A percentile compares a stretch with the other conserved stretches of the same genome.
Conservation (phyloP, 257 asterid species). For the Plectranthus barbatus region DNA sequence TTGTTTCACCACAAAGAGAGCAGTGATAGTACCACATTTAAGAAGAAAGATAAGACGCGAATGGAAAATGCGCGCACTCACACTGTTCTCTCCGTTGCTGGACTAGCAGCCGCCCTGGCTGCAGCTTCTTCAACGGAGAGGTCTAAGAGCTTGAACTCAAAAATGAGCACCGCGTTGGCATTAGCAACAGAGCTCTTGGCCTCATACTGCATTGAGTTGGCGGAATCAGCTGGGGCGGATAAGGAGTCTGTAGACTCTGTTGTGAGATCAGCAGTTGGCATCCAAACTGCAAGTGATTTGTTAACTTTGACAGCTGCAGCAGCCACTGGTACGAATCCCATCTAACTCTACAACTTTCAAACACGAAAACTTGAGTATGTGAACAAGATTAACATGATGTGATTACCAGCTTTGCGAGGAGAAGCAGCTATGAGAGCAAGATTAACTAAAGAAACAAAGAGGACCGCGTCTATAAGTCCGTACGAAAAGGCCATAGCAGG, state of each 20-base stretch:
- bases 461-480: conserved; percentile 76
- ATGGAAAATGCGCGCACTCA: conserved; percentile 63
- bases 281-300: conserved; percentile 61
- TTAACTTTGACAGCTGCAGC: conserved; percentile 82
- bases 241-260: conserved; percentile 49
- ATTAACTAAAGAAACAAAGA: conserved; percentile 65
- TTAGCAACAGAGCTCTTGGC: conserved; percentile 85
- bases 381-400: neutral
- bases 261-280: conserved; percentile 60
- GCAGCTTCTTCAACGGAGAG: conserved; percentile 38
- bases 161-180: conserved; percentile 59
- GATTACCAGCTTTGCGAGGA: conserved; percentile 62
- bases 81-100: conserved; percentile 62
- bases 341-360: neutral
- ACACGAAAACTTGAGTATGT: neutral
- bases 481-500: conserved; percentile 48
- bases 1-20: conserved; percentile 55
- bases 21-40: conserved; percentile 11
- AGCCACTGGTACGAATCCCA: conserved; percentile 53
- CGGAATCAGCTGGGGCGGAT: conserved; percentile 61
- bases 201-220: conserved; percentile 70
- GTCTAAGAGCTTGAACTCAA: conserved; percentile 27
- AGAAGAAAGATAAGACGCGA: conserved; percentile 73
- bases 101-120: conserved; percentile 77
- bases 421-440: conserved; percentile 74